These are phyloP conservation scores for Macrolepiota dolichaula DNA, from an alignment of 768 basidiomycete species.

Conservation along the genomic window DNA sequence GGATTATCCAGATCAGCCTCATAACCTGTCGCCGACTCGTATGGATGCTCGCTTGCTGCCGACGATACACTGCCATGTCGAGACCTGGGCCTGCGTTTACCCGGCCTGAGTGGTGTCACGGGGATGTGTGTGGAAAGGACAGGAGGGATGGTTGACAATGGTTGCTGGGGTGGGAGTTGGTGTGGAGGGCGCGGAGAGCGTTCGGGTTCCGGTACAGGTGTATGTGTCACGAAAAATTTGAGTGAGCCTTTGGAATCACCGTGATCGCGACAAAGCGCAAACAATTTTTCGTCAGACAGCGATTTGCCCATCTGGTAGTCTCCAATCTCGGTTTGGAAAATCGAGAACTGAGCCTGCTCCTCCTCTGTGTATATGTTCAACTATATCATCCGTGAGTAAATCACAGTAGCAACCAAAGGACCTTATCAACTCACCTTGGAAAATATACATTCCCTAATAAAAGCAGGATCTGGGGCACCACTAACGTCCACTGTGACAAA, in stretches of 20 bases:
- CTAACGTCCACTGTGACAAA: slow-evolving; percentile 72
- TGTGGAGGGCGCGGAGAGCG: slow-evolving; percentile 27
- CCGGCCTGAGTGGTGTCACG: slow-evolving; percentile 47
- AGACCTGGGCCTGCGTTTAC: slow-evolving; percentile 47
- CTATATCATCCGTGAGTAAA: slow-evolving; percentile 31
- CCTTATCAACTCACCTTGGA: slow-evolving; percentile 54
- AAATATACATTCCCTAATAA: slow-evolving; percentile 79
- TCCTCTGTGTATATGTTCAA: slow-evolving; percentile 84
- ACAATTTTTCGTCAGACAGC: slow-evolving; percentile 65
- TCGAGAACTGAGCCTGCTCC: slow-evolving; percentile 62
- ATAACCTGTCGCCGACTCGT: slow-evolving; percentile 57
- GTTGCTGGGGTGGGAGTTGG: slow-evolving; percentile 28
- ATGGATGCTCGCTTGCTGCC: slow-evolving; percentile 49
- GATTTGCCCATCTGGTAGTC: slow-evolving; percentile 72
- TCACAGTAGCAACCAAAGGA: background rate
- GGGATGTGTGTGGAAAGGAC: slow-evolving; percentile 33
- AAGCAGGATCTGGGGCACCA: slow-evolving; percentile 57
- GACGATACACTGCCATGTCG: slow-evolving; percentile 73
- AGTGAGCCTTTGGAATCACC: slow-evolving; percentile 80
- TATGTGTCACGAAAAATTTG: slow-evolving; percentile 79
- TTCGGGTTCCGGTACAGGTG: slow-evolving; percentile 59
- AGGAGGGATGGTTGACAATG: slow-evolving; percentile 21
- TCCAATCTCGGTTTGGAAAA: slow-evolving; percentile 88
- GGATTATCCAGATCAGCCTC: slow-evolving; percentile 68
- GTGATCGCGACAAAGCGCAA: slow-evolving; percentile 64